Evolutionary conservation across 2,329 filamentous ascomycete species (phyloP).

Genomic region (Emmonsiellopsis sp.): DNA sequence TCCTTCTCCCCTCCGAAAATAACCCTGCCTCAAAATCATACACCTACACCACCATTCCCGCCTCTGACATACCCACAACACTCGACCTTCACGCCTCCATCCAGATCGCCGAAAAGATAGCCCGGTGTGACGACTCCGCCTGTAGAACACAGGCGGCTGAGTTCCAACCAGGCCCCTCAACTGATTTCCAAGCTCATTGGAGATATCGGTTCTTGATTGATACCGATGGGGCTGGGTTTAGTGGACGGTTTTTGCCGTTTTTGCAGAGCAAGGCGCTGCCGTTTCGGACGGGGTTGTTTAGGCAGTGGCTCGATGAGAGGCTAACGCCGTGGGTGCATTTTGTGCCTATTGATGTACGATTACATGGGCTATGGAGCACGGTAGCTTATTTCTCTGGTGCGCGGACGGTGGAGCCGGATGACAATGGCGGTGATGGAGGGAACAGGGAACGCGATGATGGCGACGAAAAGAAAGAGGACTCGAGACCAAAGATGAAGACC

Average conservation of each 20-base stretch:
- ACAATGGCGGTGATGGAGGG: conserved; percentile 19
- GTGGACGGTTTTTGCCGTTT: conserved; percentile 54
- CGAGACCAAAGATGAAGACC: conserved; percentile 17
- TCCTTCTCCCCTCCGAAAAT: conserved; percentile 45
- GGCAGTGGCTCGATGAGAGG: conserved; percentile 69
- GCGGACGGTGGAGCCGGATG: conserved; percentile 20
- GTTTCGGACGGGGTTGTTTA: conserved; percentile 61
- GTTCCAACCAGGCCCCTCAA: conserved; percentile 37
- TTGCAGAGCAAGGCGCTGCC: conserved; percentile 59
- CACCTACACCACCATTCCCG: conserved; percentile 45
- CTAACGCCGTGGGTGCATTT: conserved; percentile 71
- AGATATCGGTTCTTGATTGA: conserved; percentile 62
- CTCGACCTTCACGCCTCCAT: conserved; percentile 49
- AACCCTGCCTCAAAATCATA: conserved; percentile 31
- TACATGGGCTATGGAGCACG: conserved; percentile 64
- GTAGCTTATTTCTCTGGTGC: conserved; percentile 64
- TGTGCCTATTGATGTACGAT: conserved; percentile 63
- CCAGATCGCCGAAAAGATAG: conserved; percentile 49
- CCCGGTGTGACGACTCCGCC: conserved; percentile 45
- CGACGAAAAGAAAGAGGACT: neutral
- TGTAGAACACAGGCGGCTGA: conserved; percentile 46
- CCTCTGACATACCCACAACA: conserved; percentile 27
- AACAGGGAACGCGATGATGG: neutral
- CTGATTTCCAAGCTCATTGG: conserved; percentile 50
- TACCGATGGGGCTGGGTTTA: conserved; percentile 59